Conservation (phyloP, 352 stramenopile species). For the Blastocystis sp. region DNA sequence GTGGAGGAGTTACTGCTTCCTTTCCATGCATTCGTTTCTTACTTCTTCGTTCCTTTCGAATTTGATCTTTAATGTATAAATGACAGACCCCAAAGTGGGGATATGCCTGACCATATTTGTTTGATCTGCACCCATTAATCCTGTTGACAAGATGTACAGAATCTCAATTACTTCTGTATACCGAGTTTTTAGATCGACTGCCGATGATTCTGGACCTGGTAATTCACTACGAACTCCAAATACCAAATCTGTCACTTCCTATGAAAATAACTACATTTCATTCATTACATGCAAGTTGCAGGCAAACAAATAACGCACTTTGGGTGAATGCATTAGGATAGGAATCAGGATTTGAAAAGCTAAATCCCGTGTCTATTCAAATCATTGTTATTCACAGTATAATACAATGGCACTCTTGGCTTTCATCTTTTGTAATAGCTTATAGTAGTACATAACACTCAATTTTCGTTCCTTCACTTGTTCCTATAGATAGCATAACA, state of each 20-base stretch:
- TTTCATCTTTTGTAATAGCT: slow-evolving; percentile 27
- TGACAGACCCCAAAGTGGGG: slow-evolving; percentile 27
- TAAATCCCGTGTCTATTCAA: slow-evolving; percentile 51
- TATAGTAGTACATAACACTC: slow-evolving; percentile 46
- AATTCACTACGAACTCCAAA: neutral
- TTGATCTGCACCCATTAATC: neutral
- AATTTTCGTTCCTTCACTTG: slow-evolving; percentile 31
- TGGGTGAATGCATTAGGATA: slow-evolving; percentile 23
- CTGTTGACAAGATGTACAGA: neutral
- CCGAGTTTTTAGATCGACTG: neutral
- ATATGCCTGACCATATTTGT: slow-evolving; percentile 10
- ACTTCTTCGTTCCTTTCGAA: neutral
- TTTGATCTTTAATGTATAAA: neutral
- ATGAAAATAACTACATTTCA: neutral
- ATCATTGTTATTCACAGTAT: neutral
- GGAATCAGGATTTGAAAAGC: slow-evolving; percentile 34
- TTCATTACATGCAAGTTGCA: neutral
- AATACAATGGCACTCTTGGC: neutral
- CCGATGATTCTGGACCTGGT: neutral
- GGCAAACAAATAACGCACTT: slow-evolving; percentile 35
- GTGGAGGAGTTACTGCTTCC: neutral
- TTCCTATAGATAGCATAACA: neutral
- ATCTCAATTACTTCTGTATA: slow-evolving; percentile 23
- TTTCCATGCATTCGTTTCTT: neutral
- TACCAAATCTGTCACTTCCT: slow-evolving; percentile 22